phyloP scores from a whole-genome alignment of 1,284 basidiomycete genomes.

The Pascua guehoae region DNA sequence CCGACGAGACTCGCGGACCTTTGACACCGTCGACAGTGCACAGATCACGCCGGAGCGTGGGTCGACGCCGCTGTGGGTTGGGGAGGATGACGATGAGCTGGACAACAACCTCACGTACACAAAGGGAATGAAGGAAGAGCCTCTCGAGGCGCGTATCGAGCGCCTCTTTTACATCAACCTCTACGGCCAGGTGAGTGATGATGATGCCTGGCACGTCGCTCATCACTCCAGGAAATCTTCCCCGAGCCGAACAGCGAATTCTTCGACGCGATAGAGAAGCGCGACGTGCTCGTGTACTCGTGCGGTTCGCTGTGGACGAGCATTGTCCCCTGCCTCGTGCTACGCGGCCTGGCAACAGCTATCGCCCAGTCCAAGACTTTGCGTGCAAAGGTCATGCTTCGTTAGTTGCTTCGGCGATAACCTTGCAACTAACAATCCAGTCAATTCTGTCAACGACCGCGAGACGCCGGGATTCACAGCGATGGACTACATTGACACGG shows the following conservation, averaged over 20 bases:
- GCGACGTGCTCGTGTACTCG: conserved; percentile 77
- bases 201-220: background rate
- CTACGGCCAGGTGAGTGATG: conserved; percentile 62
- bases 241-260: conserved; percentile 82
- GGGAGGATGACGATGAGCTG: conserved; percentile 55
- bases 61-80: conserved; percentile 8
- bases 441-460: conserved; percentile 84
- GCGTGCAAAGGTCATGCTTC: conserved; percentile 74
- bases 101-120: conserved; percentile 46
- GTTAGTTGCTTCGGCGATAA: conserved; percentile 52
- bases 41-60: conserved; percentile 15
- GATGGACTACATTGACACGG: conserved; percentile 77
- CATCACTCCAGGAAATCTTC: conserved; percentile 63
- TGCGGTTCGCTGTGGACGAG: conserved; percentile 93
- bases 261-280: conserved; percentile 61
- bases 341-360: conserved; percentile 72
- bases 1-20: conserved; percentile 44
- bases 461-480: conserved; percentile 85
- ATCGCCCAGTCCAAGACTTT: conserved; percentile 73
- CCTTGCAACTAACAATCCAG: conserved; percentile 49
- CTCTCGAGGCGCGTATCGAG: conserved; percentile 63
- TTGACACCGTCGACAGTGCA: conserved; percentile 39
- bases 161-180: conserved; percentile 86
- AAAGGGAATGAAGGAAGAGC: conserved; percentile 55
- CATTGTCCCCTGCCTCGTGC: conserved; percentile 83